Evolutionary conservation across 1,284 basidiomycete genomes (phyloP), one percentile per base, ranked within the genome.

Genomic region (Austroboletus novae-zelandiae): DNA sequence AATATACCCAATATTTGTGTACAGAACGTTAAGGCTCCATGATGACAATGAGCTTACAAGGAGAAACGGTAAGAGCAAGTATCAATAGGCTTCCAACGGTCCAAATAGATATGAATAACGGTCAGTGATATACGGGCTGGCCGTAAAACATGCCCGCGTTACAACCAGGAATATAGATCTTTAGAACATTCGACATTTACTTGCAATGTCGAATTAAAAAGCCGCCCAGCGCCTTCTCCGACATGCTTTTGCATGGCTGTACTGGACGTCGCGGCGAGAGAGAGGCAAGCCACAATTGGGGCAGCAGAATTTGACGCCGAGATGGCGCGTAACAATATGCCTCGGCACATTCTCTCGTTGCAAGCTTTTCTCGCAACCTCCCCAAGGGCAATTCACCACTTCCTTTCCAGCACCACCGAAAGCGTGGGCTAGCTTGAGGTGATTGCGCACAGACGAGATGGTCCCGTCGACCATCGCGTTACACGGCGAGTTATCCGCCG

Each of bases 251-350:
- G 40, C 40, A 20, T 62, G 61, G 10, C 44, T 43, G 4, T 41
- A 40, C 27, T n/a, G 44, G 39, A 62, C 62, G 32, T 62, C 61
- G 6, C 35, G n/a, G 9, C 64, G 64, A 29, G 61, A 62, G 30
- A 66, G 52, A 5, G 1, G 4, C 4, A 31, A 0, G 1, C 57
- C 53, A 31, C 61, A 62, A 1, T 1, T 30, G 3, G 0, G 7
- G 29, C 61, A 62, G 5, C 0, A 2, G 31, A 54, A 48, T 40
- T 37, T 46, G 17, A 54, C 48, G 5, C 29, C 35, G 11, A 66
- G 32, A 35, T 66, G 61, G n/a, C 51, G 4, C 0, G 47, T 15
- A 5, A 56, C 5, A 9, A 62, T 53, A 15, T 62, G 61, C 10
- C 61, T 49, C 0, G 57, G 45, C 5, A 62, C 17, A 15, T 27